Evolutionary conservation across 164 flowering plant species (phyloP).

Genomic region (Magnolia officinalis): DNA sequence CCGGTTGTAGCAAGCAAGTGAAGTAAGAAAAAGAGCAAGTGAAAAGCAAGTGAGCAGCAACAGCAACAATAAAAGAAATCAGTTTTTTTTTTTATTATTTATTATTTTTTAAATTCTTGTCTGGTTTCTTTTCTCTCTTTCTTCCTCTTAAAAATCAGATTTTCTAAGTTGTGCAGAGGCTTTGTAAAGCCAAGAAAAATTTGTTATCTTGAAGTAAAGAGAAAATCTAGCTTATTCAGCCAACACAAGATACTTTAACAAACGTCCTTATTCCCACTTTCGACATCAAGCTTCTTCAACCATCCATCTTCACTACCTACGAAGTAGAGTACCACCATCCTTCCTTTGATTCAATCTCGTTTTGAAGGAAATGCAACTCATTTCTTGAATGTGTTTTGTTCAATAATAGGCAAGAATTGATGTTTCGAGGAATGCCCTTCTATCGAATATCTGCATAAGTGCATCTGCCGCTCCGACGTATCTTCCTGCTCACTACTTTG

Average conservation of each 20-base stretch:
- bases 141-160: too few species aligned
- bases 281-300: slow-evolving; percentile 26
- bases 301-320: slow-evolving; percentile 27
- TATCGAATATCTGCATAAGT: slow-evolving; percentile 37
- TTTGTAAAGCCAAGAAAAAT: too few species aligned
- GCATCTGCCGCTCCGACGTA: slow-evolving; percentile 32
- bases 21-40: too few species aligned
- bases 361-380: not conserved
- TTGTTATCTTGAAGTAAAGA: too few species aligned
- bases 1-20: too few species aligned
- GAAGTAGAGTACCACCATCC: slow-evolving; percentile 7
- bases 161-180: too few species aligned
- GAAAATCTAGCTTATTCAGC: too few species aligned
- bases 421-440: slow-evolving; percentile 20
- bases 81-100: too few species aligned
- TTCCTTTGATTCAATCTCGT: not conserved
- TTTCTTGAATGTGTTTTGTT: not conserved
- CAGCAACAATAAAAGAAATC: too few species aligned
- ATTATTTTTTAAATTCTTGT: too few species aligned
- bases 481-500: slow-evolving; percentile 17
- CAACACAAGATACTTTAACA: slow-evolving; percentile 15
- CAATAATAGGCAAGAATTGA: slow-evolving; percentile 17
- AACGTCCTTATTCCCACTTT: slow-evolving; percentile 19
- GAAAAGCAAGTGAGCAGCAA: too few species aligned
- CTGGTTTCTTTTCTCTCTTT: too few species aligned